Percentiles rank a stretch among this genome's conserved stretches.
Evolutionary conservation across 257 asterid species (phyloP).

Genomic region (Forsythia suspensa): DNA sequence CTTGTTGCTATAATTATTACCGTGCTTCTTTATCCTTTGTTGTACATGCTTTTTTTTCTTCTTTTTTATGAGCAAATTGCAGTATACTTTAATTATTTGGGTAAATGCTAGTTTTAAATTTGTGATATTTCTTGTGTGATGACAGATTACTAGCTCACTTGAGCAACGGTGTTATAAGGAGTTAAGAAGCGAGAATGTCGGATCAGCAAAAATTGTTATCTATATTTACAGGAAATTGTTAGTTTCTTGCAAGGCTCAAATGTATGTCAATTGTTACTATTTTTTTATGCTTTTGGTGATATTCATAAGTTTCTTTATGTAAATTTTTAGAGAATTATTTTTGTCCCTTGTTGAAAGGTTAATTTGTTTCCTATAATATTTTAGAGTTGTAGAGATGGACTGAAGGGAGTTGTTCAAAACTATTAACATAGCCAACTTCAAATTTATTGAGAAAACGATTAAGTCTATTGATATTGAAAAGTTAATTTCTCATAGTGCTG

Average conservation of each 20-base stretch:
- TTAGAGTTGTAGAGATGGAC: neutral
- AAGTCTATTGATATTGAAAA: too few species aligned
- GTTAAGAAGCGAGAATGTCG: conserved; percentile 72
- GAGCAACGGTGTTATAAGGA: conserved; percentile 98
- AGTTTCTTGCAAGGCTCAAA: conserved; percentile 86
- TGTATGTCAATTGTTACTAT: conserved; percentile 48
- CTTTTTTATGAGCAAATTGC: too few species aligned
- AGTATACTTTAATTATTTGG: neutral
- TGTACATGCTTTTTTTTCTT: too few species aligned
- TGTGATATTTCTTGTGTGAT: conserved; percentile 27
- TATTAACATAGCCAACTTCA: too few species aligned
- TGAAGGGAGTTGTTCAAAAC: too few species aligned
- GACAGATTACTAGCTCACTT: conserved; percentile 76
- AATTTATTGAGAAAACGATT: too few species aligned
- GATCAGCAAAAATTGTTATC: conserved; percentile 73
- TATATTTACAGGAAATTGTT: conserved; percentile 81
- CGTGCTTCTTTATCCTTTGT: too few species aligned
- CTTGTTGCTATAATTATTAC: too few species aligned
- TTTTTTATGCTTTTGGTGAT: neutral
- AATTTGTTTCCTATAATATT: neutral
- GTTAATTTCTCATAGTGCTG: too few species aligned
- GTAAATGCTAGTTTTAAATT: conserved; percentile 4
- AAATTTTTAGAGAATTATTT: neutral
- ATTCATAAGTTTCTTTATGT: neutral
- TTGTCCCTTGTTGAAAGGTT: conserved; percentile 8